Evolutionary conservation across 352 stramenopile species (phyloP), one percentile per base, ranked within the genome.

Genomic region (Pythium scleroteichum): DNA sequence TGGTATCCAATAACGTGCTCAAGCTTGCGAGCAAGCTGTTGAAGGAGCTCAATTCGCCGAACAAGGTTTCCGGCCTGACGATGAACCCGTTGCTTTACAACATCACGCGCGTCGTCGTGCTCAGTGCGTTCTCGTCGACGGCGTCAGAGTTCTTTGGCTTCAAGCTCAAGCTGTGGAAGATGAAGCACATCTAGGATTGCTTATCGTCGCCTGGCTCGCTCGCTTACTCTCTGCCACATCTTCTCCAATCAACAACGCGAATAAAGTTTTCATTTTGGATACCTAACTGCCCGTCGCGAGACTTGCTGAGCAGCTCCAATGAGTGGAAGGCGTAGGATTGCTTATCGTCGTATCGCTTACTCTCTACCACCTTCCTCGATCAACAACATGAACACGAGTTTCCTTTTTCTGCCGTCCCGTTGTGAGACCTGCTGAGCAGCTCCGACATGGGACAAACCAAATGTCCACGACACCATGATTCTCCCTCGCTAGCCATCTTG

Each of bases 71-170:
- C 27, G 88, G 88, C 2, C 63, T 97, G 49, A 95, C 85, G 27
- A 97, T 97, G 88, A 96, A 95, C 61, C 88, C 88, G 27, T 68
- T 95, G 53, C 71, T 97, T 16, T 94, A 95, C 77, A 96, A 96
- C 66, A 71, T 96, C 56, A 97, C 86, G 48, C 82, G 88, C 41
- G 86, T 96, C 39, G 77, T 97, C 44, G 83, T 97, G 53, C 73
- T 97, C 48, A 96, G 87, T 23, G 88, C 88, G 39, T 94, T 97
- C 53, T 95, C 84, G 53, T 94, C 87, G 41, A 88, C 88, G 3
- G 84, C 91, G 44, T 95, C 84, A 16, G 88, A 97, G 66, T 90
- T 95, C 52, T 94, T 97, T 58, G 88, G 88, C 64, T 97, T 97
- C 68, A 97, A 95, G 68, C 77, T 95, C 54, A 95, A 95, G 79